Conservation (phyloP, 2,329 filamentous ascomycete species). For the Pyrenophora teres region DNA sequence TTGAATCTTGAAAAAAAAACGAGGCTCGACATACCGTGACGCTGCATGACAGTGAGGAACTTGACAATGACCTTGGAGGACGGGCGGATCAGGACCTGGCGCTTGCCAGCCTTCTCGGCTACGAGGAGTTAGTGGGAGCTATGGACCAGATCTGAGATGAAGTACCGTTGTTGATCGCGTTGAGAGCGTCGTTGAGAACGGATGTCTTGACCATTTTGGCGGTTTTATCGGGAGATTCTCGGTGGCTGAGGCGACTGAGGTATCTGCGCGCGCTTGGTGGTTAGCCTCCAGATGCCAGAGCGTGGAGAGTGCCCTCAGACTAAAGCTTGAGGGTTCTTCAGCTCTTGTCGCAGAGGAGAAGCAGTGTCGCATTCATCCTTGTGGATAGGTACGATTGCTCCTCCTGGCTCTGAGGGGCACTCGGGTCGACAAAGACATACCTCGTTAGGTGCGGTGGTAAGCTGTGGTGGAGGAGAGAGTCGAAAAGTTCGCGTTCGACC, state of each 20-base stretch:
- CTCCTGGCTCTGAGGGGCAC: conserved; percentile 58
- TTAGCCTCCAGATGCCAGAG: conserved; percentile 71
- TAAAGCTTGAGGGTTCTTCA: conserved; percentile 67
- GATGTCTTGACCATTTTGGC: conserved; percentile 98
- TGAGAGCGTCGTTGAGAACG: conserved; percentile 98
- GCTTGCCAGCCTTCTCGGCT: conserved; percentile 98
- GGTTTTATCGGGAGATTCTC: conserved; percentile 76
- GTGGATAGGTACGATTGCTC: conserved; percentile 49
- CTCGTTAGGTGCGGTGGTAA: conserved; percentile 40
- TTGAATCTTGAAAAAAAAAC: conserved; percentile 4
- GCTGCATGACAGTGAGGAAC: conserved; percentile 99
- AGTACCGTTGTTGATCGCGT: conserved; percentile 90
- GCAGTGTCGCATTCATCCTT: conserved; percentile 51
- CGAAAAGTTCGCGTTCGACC: conserved; percentile 33
- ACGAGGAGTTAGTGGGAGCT: no score
- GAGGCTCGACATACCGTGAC: conserved; percentile 79
- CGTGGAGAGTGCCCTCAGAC: conserved; percentile 67
- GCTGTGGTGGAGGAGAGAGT: conserved; percentile 19
- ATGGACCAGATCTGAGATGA: no score
- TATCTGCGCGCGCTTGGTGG: conserved; percentile 56
- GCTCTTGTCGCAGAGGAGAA: conserved; percentile 60
- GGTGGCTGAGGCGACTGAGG: conserved; percentile 67
- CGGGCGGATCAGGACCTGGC: conserved; percentile 97
- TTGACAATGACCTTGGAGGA: conserved; percentile 99
- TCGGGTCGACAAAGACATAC: conserved; percentile 45